Evolutionary conservation across 2,329 filamentous ascomycete species (phyloP).

Genomic region (Paecilomyces dactylethromorphus): DNA sequence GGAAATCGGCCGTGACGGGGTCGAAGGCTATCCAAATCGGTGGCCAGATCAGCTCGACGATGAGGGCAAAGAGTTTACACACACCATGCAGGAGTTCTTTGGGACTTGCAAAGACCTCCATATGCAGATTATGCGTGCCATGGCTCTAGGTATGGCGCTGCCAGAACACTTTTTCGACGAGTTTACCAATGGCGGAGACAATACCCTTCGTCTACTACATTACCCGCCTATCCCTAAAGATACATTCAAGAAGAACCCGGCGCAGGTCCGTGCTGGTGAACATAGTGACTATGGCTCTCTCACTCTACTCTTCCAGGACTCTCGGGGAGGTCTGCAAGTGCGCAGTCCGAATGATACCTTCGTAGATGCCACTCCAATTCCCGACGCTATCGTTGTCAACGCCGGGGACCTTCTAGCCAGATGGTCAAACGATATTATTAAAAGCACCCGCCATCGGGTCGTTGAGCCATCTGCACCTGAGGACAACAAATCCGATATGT

Average conservation of each 20-base stretch:
- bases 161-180: conserved; percentile 67
- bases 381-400: conserved; percentile 78
- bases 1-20: conserved; percentile 55
- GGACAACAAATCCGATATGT: conserved; percentile 38
- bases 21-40: conserved; percentile 62
- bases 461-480: conserved; percentile 62
- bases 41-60: conserved; percentile 60
- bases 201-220: conserved; percentile 67
- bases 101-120: conserved; percentile 68
- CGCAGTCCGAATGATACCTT: conserved; percentile 69
- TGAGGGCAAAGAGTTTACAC: conserved; percentile 56
- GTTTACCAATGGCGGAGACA: conserved; percentile 64
- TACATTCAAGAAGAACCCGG: conserved; percentile 60
- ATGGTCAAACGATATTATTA: conserved; percentile 89
- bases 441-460: conserved; percentile 82
- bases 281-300: conserved; percentile 61
- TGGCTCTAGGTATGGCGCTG: conserved; percentile 73
- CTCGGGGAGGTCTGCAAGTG: conserved; percentile 53
- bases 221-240: conserved; percentile 63
- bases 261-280: conserved; percentile 68
- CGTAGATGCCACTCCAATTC: conserved; percentile 75
- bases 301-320: conserved; percentile 51
- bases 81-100: conserved; percentile 70
- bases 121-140: conserved; percentile 72
- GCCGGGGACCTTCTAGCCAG: conserved; percentile 78